Base-by-base conservation (phyloP, 129 eudicot genomes). In the Lactuca saligna region DNA sequence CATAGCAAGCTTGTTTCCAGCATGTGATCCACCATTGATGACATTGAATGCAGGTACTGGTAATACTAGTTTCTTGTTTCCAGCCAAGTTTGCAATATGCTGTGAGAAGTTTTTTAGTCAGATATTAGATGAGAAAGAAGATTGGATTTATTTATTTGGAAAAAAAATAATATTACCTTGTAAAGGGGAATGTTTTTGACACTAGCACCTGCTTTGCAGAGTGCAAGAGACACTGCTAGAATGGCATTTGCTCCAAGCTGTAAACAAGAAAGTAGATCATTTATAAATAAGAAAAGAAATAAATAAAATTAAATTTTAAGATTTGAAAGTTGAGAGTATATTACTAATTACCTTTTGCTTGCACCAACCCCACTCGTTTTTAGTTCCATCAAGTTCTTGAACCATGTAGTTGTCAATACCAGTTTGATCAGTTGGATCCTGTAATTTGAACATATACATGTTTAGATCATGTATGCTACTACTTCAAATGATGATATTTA, bases 321-420 rank as follows among this genome's bases (percentile, higher is more conserved):
- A 66, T 37, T 41, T 59, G 34, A 38, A 59, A 39, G 2, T 12
- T 35, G 38, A 35, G 6, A 35, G 38, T 35, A 10, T 46, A 2
- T 54, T 82, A n/a, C n/a, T n/a, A n/a, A n/a, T n/a, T n/a, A 91
- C 98, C 98, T 92, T 92, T 71, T 92, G 96, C 79, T 92, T 92
- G 95, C 98, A 92, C 98, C 96, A 92, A 73, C 98, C 98, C 98
- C 98, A 92, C 88, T 88, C 98, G 56, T 92, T 92, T 67, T 81
- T 86, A 55, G 98, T 92, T 69, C 91, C 98, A 77, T 92, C 96
- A 10, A 92, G 91, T 81, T 92, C 74, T 74, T 92, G 98, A 72
- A 92, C 96, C 91, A 92, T 92, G 83, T 56, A 88, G 83, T 92
- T 88, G 73, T 92, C 98, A 42, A 92, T 84, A 12, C 80, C 95